phyloP scores from a whole-genome alignment of 306 rosid species.

The Medicago lupulina region DNA sequence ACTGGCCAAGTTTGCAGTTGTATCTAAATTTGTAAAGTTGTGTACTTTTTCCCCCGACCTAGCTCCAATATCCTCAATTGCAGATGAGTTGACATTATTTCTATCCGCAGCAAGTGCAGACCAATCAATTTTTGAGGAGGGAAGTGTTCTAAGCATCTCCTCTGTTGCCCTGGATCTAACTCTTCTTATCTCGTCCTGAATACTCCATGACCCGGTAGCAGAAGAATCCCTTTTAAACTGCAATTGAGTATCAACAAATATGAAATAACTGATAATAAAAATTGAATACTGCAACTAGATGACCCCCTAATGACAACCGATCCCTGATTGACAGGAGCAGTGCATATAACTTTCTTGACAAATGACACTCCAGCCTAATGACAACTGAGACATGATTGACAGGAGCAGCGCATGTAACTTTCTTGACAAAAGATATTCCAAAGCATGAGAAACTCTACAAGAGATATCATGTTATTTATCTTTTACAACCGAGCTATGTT shows the following conservation, averaged over 20 bases:
- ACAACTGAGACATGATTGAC: constrained; percentile 23
- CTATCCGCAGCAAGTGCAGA: constrained; percentile 57
- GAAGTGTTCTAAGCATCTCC: constrained; percentile 79
- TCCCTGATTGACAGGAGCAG: constrained; percentile 21
- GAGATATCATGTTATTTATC: constrained; percentile 5
- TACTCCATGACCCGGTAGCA: constrained; percentile 89
- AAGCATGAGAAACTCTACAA: constrained; percentile 28
- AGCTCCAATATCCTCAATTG: constrained; percentile 51
- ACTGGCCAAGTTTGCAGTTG: constrained; percentile 47
- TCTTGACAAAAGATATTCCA: constrained; percentile 7
- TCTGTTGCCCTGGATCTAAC: constrained; percentile 94
- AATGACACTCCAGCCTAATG: constrained; percentile 20
- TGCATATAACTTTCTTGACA: constrained; percentile 28
- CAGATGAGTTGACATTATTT: constrained; percentile 48
- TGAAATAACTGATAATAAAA: constrained; percentile 32
- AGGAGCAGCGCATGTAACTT: constrained; percentile 29
- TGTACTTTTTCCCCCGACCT: constrained; percentile 46
- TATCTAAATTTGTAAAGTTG: constrained; percentile 44
- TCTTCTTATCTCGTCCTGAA: constrained; percentile 92
- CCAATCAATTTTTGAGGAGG: constrained; percentile 81
- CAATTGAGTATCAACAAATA: constrained; percentile 47
- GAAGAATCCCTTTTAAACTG: constrained; percentile 77
- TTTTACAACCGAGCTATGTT: neutral
- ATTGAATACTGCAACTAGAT: constrained; percentile 26
- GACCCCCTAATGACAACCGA: constrained; percentile 22